Evolutionary conservation across 768 basidiomycete species (phyloP).

Genomic region (Lactarius trivialis): DNA sequence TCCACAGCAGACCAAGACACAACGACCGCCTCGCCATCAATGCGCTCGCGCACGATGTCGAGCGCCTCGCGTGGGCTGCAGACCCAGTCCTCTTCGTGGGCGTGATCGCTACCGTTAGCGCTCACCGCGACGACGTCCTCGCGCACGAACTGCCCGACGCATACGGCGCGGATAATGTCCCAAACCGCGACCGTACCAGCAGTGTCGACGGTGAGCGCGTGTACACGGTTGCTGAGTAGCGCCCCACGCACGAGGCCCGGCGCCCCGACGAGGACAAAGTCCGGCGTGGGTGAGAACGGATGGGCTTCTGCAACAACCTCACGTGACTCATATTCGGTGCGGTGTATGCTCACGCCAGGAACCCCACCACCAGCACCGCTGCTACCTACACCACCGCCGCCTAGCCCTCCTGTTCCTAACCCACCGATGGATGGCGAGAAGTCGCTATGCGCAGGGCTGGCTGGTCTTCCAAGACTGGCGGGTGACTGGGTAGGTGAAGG

Average conservation of each 20-base stretch:
- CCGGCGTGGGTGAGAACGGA: slow-evolving; percentile 48
- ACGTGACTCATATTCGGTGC: slow-evolving; percentile 54
- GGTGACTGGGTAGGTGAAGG: slow-evolving; percentile 24
- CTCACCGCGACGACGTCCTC: slow-evolving; percentile 57
- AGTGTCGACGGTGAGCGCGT: slow-evolving; percentile 87
- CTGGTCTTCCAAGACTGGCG: slow-evolving; percentile 26
- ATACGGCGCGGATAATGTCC: slow-evolving; percentile 78
- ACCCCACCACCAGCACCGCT: slow-evolving; percentile 24
- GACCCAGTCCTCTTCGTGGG: slow-evolving; percentile 37
- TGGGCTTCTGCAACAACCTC: slow-evolving; percentile 79
- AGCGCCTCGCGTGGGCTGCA: slow-evolving; percentile 75
- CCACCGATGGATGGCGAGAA: slow-evolving; percentile 15
- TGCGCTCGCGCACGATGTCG: slow-evolving; percentile 79
- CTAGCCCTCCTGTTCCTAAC: background rate
- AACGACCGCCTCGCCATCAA: slow-evolving; percentile 92
- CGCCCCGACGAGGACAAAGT: slow-evolving; percentile 66
- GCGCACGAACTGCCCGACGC: slow-evolving; percentile 60
- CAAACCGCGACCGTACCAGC: slow-evolving; percentile 84
- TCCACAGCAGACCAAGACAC: slow-evolving; percentile 83
- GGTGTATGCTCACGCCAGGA: slow-evolving; percentile 34
- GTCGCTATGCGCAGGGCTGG: slow-evolving; percentile 29
- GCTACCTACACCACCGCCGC: background rate
- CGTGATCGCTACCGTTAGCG: slow-evolving; percentile 8
- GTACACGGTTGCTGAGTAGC: slow-evolving; percentile 81
- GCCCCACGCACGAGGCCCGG: slow-evolving; percentile 77